Evolutionary conservation across 768 basidiomycete genomes (phyloP).

Genomic region (Leccinum obscurum): DNA sequence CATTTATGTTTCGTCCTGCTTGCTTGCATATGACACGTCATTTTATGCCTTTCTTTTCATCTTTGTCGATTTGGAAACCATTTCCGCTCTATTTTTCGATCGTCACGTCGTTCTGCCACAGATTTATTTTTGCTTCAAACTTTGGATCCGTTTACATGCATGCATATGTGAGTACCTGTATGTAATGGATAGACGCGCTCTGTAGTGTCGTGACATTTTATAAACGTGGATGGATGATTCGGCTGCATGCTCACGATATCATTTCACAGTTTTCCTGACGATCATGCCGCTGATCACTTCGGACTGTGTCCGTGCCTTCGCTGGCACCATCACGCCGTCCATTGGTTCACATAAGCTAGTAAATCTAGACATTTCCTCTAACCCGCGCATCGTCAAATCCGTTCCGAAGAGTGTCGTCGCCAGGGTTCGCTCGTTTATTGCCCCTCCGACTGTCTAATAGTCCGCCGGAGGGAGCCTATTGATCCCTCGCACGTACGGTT

Average conservation of each 20-base stretch:
- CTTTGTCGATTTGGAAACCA: background rate
- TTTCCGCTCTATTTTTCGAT: background rate
- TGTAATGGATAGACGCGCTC: background rate
- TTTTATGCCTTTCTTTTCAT: background rate
- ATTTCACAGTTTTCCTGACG: background rate
- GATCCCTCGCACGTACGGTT: background rate
- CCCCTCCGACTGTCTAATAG: background rate
- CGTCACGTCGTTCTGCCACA: background rate
- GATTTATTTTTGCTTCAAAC: background rate
- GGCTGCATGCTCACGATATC: background rate
- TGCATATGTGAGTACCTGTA: background rate
- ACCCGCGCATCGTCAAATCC: constrained; percentile 1
- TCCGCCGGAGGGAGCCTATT: background rate
- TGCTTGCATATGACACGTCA: background rate
- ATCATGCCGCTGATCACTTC: background rate
- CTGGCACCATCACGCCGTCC: constrained; percentile 3
- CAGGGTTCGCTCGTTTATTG: background rate
- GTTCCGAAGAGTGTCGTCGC: background rate
- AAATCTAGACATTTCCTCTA: background rate
- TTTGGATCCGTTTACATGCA: background rate
- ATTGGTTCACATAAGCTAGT: background rate
- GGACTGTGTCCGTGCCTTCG: background rate
- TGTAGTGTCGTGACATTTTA: background rate
- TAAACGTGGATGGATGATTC: no score
- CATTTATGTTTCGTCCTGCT: background rate